Base-by-base conservation (phyloP, 352 stramenopile genomes). In the Phytophthora cryptogea region DNA sequence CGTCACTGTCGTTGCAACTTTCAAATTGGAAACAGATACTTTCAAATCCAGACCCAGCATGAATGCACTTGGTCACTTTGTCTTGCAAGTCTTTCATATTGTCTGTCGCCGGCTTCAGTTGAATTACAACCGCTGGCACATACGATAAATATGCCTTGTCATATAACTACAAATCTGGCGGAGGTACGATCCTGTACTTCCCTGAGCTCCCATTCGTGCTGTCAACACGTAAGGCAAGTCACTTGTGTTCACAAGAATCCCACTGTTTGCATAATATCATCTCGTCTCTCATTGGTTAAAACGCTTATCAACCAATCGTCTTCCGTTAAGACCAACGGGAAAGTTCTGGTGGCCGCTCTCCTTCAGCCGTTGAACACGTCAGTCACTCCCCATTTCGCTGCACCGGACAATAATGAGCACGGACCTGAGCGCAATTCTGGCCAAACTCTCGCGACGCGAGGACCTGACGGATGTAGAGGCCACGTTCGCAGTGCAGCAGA, bases 381-480 rank as follows among this genome's bases (percentile, higher is more conserved):
- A 61, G 20, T 63, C 53, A 53, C 53, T 64, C n/a, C 33, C 54
- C 23, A 46, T 17, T 46, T 46, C 9, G 16, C 51, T 37, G 17
- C 8, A 58, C 45, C 42, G 26, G 52, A 52, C 55, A 60, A 50
- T 33, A 17, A 63, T 20, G 6, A 64, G 47, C 16, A 90, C 90
- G 81, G 74, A 93, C 48, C 51, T 95, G 39, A 95, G 87, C 52
- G 17, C 71, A n/a, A 44, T 93, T 64, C 57, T 95, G 44, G 72
- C 82, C 43, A 95, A 93, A 60, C 66, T 95, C 28, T 76, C 78
- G 55, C 65, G 66, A 27, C 80, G 81, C 51, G 79, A 95, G 62
- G 78, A 93, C 61, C 62, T 95, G 37, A 87, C 66, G 46, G 69
- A 82, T n/a, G 73, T 63, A 5, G 86, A 95, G 53, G 81, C 84